A percentile compares a stretch with the other conserved stretches of the same genome.
These are phyloP conservation scores for Thielaviopsis populi DNA, from an alignment of 2,329 filamentous ascomycete species.

Conservation along the genomic window DNA sequence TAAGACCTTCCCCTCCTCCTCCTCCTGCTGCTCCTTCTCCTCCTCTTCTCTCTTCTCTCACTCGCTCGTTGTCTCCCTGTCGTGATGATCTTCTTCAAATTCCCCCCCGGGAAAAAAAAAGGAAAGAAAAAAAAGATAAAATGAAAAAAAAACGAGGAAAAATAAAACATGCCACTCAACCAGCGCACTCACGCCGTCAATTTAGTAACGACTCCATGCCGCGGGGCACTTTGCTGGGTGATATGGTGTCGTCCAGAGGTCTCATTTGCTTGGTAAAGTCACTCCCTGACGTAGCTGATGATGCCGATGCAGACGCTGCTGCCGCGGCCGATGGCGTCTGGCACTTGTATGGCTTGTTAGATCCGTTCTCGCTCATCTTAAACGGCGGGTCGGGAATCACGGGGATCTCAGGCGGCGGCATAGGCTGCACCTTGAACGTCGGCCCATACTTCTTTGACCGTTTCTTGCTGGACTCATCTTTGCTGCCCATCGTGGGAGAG, in stretches of 20 bases:
- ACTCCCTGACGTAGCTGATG: background rate
- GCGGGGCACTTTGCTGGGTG: conserved; percentile 29
- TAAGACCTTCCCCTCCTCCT: background rate
- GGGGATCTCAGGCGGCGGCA: conserved; percentile 15
- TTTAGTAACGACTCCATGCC: conserved; percentile 23
- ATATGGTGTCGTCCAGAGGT: conserved; percentile 26
- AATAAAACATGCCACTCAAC: background rate
- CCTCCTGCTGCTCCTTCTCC: background rate
- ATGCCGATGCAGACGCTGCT: background rate
- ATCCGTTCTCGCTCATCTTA: conserved; percentile 17
- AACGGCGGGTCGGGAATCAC: conserved; percentile 16
- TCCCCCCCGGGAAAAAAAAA: no score
- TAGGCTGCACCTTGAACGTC: conserved; percentile 16
- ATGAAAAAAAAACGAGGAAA: background rate
- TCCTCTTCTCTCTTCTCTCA: background rate
- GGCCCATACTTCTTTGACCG: conserved; percentile 16
- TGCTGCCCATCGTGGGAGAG: conserved; percentile 10
- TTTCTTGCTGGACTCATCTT: conserved; percentile 13
- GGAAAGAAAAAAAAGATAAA: background rate
- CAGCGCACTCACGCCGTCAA: background rate
- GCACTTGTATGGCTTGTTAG: conserved; percentile 17
- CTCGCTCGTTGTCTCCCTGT: background rate
- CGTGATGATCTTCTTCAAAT: conserved; percentile 1
- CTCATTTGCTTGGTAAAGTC: background rate
- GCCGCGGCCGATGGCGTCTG: conserved; percentile 6